phyloP scores from a whole-genome alignment of 2,329 filamentous ascomycete species.

The Chaetomium olivaceum region DNA sequence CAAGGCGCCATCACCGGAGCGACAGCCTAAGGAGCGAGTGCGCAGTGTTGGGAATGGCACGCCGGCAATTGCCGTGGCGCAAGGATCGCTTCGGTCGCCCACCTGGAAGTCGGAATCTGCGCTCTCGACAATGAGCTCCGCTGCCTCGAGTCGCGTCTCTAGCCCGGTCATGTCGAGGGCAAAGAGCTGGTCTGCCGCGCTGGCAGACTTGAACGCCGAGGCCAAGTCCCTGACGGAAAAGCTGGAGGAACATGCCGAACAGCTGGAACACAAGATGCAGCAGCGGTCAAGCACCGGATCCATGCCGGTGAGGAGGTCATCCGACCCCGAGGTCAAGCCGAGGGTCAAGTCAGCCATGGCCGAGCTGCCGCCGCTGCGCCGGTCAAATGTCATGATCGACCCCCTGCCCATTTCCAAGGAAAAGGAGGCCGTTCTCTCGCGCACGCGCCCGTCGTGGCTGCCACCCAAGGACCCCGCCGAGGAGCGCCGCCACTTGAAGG shows the following conservation, averaged over 20 bases:
- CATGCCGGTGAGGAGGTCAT: conserved; percentile 41
- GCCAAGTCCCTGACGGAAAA: conserved; percentile 75
- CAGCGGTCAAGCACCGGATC: conserved; percentile 42
- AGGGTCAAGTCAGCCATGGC: conserved; percentile 67
- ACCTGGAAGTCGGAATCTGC: conserved; percentile 52
- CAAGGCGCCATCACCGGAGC: conserved; percentile 55
- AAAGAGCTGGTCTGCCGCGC: conserved; percentile 73
- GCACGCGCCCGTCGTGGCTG: conserved; percentile 80
- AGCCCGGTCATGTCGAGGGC: conserved; percentile 56
- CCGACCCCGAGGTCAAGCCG: conserved; percentile 48
- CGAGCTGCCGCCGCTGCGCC: conserved; percentile 67
- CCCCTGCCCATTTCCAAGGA: conserved; percentile 82
- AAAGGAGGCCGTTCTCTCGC: conserved; percentile 79
- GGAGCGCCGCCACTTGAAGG: conserved; percentile 82
- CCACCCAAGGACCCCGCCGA: conserved; percentile 87
- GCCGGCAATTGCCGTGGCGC: conserved; percentile 58
- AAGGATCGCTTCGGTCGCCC: conserved; percentile 61
- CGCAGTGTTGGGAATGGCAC: conserved; percentile 65
- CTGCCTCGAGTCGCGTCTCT: conserved; percentile 38
- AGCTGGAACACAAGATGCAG: conserved; percentile 52
- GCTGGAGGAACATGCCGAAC: conserved; percentile 74
- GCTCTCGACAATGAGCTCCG: conserved; percentile 37
- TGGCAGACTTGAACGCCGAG: conserved; percentile 69
- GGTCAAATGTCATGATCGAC: conserved; percentile 80
- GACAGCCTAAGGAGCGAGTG: conserved; percentile 51